Percentiles rank a stretch among this genome's conserved stretches.
Evolutionary conservation across 2,329 filamentous ascomycete genomes (phyloP).

Genomic region (Bimuria novae-zelandiae): DNA sequence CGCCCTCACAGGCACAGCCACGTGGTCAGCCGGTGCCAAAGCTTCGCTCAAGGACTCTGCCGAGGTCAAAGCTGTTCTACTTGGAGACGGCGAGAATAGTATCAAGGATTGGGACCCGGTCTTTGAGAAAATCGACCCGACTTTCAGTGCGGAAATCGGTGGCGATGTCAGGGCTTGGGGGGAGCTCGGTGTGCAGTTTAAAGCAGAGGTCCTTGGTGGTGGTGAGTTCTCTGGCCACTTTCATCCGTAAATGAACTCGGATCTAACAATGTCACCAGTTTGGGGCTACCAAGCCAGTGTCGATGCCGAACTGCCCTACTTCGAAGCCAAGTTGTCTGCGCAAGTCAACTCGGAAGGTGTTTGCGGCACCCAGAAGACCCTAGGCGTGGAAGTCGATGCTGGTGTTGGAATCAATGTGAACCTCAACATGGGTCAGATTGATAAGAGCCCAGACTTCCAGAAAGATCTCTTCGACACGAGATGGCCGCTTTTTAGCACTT

Average conservation of each 20-base stretch:
- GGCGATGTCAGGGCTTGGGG: constrained; percentile 24
- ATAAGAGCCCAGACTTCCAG: constrained; percentile 19
- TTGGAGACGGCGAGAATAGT: constrained; percentile 19
- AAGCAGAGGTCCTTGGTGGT: constrained; percentile 25
- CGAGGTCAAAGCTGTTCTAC: constrained; percentile 16
- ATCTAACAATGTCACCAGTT: constrained; percentile 8
- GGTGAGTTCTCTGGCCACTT: constrained; percentile 13
- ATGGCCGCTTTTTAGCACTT: constrained; percentile 27
- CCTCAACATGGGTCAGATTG: constrained; percentile 25
- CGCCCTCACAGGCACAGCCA: constrained; percentile 20
- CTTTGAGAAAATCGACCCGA: constrained; percentile 24
- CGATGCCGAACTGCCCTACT: constrained; percentile 26
- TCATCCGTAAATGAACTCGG: neutral
- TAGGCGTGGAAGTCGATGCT: constrained; percentile 20
- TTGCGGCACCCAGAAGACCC: constrained; percentile 23
- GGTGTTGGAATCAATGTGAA: constrained; percentile 29
- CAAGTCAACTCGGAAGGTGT: constrained; percentile 19
- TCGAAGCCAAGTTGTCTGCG: constrained; percentile 21
- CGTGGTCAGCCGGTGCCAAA: constrained; percentile 21
- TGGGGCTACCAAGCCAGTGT: constrained; percentile 29
- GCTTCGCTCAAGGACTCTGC: constrained; percentile 24
- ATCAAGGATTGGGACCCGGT: constrained; percentile 24
- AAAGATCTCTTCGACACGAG: constrained; percentile 25
- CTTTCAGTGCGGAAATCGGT: constrained; percentile 23
- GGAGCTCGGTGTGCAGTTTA: constrained; percentile 25